Percentiles rank a stretch among this genome's conserved stretches.
phyloP scores from a whole-genome alignment of 768 basidiomycete species.

The Suillus bovinus region DNA sequence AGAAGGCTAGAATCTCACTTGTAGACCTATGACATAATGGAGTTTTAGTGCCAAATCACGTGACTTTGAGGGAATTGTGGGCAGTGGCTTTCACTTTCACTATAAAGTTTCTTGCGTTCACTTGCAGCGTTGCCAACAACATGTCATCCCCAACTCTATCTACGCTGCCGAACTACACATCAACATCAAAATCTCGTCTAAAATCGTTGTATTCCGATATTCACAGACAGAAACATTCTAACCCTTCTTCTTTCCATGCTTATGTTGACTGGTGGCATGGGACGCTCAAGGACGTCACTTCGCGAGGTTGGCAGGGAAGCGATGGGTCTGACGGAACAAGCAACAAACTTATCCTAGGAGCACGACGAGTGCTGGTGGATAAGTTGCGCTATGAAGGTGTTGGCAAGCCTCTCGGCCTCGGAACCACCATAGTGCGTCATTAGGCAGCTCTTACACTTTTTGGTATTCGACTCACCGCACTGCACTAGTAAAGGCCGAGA shows the following conservation, averaged over 20 bases:
- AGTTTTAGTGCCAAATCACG: neutral
- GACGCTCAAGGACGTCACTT: slow-evolving; percentile 61
- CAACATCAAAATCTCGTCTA: slow-evolving; percentile 48
- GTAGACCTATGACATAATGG: too few relatives aligned
- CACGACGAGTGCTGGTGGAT: slow-evolving; percentile 54
- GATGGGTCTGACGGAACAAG: slow-evolving; percentile 16
- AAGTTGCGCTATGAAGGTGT: slow-evolving; percentile 62
- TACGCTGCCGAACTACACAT: slow-evolving; percentile 28
- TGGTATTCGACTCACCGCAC: slow-evolving; percentile 25
- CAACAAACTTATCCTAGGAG: slow-evolving; percentile 64
- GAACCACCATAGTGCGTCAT: slow-evolving; percentile 69
- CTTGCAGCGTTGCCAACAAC: slow-evolving; percentile 18
- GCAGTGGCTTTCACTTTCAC: neutral
- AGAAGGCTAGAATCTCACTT: too few relatives aligned
- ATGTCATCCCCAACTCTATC: slow-evolving; percentile 16
- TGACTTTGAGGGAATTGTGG: neutral
- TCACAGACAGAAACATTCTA: slow-evolving; percentile 78
- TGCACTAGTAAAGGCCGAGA: slow-evolving; percentile 69
- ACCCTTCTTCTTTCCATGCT: slow-evolving; percentile 78
- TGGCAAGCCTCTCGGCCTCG: slow-evolving; percentile 74
- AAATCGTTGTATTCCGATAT: slow-evolving; percentile 89
- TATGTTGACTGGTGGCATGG: slow-evolving; percentile 89
- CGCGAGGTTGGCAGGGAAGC: slow-evolving; percentile 50
- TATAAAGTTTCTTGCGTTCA: slow-evolving; percentile 11
- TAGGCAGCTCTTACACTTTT: neutral